Conservation (phyloP, 2,329 filamentous ascomycete genomes). For the Rasamsonia emersonii region DNA sequence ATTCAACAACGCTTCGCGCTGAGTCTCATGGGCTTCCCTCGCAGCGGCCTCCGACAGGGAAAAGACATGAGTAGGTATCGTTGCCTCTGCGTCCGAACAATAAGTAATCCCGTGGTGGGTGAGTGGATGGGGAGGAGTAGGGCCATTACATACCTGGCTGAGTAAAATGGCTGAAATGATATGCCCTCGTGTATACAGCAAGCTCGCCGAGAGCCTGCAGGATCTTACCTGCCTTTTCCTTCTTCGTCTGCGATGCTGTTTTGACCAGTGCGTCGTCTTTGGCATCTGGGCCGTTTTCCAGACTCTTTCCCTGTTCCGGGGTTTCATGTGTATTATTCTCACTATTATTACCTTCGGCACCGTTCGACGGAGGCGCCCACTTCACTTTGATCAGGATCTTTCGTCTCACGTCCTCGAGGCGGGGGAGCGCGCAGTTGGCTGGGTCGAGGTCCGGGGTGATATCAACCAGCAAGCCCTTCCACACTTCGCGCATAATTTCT, state of each 20-base stretch:
- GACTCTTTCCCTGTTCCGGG: too few species aligned
- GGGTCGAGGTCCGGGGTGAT: constrained; percentile 47
- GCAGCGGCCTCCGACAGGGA: constrained; percentile 54
- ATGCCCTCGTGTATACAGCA: constrained; percentile 79
- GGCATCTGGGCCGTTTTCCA: too few species aligned
- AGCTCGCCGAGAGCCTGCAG: constrained; percentile 63
- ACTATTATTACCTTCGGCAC: constrained; percentile 13
- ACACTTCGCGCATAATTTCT: constrained; percentile 83
- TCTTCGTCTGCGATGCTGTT: background rate
- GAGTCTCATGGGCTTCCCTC: constrained; percentile 53
- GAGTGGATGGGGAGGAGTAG: background rate
- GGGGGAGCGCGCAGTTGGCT: constrained; percentile 49
- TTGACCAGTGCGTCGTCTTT: constrained; percentile 4
- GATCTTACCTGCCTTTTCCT: constrained; percentile 51
- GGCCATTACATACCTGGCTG: constrained; percentile 48
- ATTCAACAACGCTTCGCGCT: constrained; percentile 57
- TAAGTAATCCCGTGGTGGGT: background rate
- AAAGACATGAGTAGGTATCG: constrained; percentile 55
- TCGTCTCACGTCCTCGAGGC: constrained; percentile 60
- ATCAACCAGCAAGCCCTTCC: constrained; percentile 67
- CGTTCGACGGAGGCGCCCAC: constrained; percentile 42
- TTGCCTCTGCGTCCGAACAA: constrained; percentile 28
- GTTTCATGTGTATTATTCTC: too few species aligned
- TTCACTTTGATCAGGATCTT: constrained; percentile 85
- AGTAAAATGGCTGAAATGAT: constrained; percentile 66